These are phyloP conservation scores for Haplosporangium sp. DNA, from an alignment of 371 early-diverging fungal genomes.

Conservation along the genomic window DNA sequence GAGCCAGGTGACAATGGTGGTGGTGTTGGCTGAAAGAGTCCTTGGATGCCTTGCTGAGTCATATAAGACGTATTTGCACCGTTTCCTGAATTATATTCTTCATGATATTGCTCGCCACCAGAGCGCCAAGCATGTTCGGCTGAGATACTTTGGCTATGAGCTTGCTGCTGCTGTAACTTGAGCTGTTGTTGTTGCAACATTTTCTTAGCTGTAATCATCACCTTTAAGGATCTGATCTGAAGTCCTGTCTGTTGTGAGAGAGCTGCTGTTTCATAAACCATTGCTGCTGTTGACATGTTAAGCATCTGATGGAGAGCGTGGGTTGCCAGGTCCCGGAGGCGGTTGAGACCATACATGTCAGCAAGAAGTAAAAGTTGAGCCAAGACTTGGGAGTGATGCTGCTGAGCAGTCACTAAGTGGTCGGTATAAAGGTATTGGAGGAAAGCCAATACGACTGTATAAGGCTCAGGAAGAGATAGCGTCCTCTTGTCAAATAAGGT, in stretches of 20 bases:
- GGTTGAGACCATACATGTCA: slow-evolving; percentile 69
- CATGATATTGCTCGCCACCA: slow-evolving; percentile 17
- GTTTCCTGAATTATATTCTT: slow-evolving; percentile 10
- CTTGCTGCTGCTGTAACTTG: slow-evolving; percentile 57
- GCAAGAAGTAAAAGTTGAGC: slow-evolving; percentile 74
- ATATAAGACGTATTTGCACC: slow-evolving; percentile 26
- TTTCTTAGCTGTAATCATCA: slow-evolving; percentile 72
- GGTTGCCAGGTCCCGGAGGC: slow-evolving; percentile 68
- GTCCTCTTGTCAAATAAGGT: slow-evolving; percentile 58
- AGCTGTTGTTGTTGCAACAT: slow-evolving; percentile 69
- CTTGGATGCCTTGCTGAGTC: slow-evolving; percentile 50
- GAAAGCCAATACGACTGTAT: slow-evolving; percentile 74
- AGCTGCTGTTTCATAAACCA: slow-evolving; percentile 75
- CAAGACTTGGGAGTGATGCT: slow-evolving; percentile 69
- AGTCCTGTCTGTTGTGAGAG: slow-evolving; percentile 69
- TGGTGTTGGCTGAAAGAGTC: slow-evolving; percentile 50
- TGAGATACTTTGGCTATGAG: slow-evolving; percentile 45
- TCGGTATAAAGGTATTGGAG: slow-evolving; percentile 82
- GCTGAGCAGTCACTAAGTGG: slow-evolving; percentile 75
- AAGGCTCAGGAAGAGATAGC: slow-evolving; percentile 69
- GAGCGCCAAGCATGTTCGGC: slow-evolving; percentile 57
- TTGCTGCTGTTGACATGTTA: slow-evolving; percentile 74
- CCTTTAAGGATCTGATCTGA: slow-evolving; percentile 72
- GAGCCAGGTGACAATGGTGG: slow-evolving; percentile 41
- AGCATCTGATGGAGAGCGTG: slow-evolving; percentile 78